These are phyloP conservation scores for Skeletonema tropicum DNA, from an alignment of 108 stramenopile species.

Conservation along the genomic window DNA sequence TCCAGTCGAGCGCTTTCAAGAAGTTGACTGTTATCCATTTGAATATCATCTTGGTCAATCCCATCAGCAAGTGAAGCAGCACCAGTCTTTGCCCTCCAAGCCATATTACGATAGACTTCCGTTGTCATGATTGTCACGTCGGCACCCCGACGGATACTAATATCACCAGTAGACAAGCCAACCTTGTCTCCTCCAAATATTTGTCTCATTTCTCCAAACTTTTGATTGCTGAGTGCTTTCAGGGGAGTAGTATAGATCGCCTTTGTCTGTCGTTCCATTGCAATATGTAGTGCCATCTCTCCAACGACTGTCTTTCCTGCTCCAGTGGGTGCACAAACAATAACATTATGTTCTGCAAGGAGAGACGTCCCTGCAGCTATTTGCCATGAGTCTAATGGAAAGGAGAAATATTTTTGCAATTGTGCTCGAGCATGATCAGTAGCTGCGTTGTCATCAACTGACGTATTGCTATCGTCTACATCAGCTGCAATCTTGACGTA, in stretches of 20 bases:
- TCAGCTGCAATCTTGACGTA: conserved; percentile 9
- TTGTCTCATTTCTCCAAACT: conserved; percentile 84
- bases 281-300: conserved; percentile 86
- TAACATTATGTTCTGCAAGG: conserved; percentile 75
- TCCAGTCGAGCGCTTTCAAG: conserved; percentile 17
- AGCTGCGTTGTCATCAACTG: neutral
- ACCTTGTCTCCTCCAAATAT: conserved; percentile 78
- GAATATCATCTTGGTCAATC: conserved; percentile 8
- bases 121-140: conserved; percentile 93
- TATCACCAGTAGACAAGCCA: conserved; percentile 86
- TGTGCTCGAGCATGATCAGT: neutral
- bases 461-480: neutral
- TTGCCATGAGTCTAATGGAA: conserved; percentile 43
- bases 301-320: conserved; percentile 87
- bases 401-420: conserved; percentile 31
- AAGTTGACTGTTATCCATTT: conserved; percentile 9
- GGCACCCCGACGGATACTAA: conserved; percentile 84
- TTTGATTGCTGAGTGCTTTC: conserved; percentile 95
- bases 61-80: conserved; percentile 7
- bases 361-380: conserved; percentile 22
- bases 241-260: conserved; percentile 94
- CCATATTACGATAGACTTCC: conserved; percentile 95
- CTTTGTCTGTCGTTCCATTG: conserved; percentile 56
- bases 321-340: conserved; percentile 94
- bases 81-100: conserved; percentile 60